Evolutionary conservation across 1,139 yeast genomes (phyloP).

Genomic region (Yamadazyma pseudoaaseri): DNA sequence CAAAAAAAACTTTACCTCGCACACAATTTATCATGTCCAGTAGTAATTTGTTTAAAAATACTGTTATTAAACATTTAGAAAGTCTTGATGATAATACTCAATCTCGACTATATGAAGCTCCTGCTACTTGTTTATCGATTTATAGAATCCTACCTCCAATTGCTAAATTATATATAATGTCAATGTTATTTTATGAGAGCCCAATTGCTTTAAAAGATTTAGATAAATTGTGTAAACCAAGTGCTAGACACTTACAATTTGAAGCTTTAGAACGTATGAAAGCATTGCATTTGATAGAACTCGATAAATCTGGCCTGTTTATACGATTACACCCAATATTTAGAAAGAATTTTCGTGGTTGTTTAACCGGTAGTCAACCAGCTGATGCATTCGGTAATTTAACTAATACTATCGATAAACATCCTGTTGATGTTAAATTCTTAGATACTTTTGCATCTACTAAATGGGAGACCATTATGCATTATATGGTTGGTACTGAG

Average conservation of each 20-base stretch:
- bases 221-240: slow-evolving; percentile 73
- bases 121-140: slow-evolving; percentile 92
- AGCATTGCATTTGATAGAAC: slow-evolving; percentile 73
- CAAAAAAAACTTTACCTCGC: slow-evolving; percentile 2
- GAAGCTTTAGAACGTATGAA: slow-evolving; percentile 80
- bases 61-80: slow-evolving; percentile 87
- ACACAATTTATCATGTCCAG: background rate
- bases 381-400: slow-evolving; percentile 47
- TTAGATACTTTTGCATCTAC: slow-evolving; percentile 78
- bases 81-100: slow-evolving; percentile 85
- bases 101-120: slow-evolving; percentile 68
- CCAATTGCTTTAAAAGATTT: slow-evolving; percentile 68
- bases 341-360: slow-evolving; percentile 71
- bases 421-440: slow-evolving; percentile 58
- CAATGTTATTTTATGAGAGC: slow-evolving; percentile 78
- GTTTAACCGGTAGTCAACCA: slow-evolving; percentile 74
- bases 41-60: slow-evolving; percentile 38
- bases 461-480: slow-evolving; percentile 94
- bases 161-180: slow-evolving; percentile 86
- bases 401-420: slow-evolving; percentile 31
- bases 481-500: slow-evolving; percentile 96
- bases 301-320: slow-evolving; percentile 52
- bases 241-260: slow-evolving; percentile 53
- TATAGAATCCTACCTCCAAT: slow-evolving; percentile 83
- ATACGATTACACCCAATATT: slow-evolving; percentile 72